These are phyloP conservation scores for Calvatia gigantea DNA, from an alignment of 768 basidiomycete species.

Conservation along the genomic window DNA sequence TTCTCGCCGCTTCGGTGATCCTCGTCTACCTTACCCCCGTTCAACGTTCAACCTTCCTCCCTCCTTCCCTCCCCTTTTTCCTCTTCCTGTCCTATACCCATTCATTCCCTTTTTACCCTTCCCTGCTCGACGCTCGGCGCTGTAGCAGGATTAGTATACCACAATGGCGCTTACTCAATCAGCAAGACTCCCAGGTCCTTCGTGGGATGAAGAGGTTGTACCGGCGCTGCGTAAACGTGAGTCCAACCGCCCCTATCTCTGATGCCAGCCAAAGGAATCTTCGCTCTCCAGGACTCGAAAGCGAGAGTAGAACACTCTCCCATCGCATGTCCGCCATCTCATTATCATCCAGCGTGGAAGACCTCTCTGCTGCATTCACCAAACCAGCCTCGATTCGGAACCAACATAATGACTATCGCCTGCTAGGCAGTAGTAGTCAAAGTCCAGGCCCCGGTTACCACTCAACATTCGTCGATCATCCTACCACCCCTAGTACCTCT, in stretches of 20 bases:
- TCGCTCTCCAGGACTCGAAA: constrained; percentile 60
- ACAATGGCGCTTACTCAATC: constrained; percentile 42
- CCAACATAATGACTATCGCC: constrained; percentile 15
- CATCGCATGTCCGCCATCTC: constrained; percentile 77
- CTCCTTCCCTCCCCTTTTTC: neutral
- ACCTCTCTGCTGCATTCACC: constrained; percentile 10
- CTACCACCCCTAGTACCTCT: constrained; percentile 18
- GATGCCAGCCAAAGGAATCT: constrained; percentile 12
- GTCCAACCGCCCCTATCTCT: constrained; percentile 20
- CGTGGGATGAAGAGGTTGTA: constrained; percentile 83
- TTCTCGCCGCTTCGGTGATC: neutral
- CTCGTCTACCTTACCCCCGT: no score
- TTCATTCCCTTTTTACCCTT: neutral
- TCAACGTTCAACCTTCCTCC: neutral
- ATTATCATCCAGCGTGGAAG: constrained; percentile 53
- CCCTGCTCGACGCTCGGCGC: neutral
- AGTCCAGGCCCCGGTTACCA: constrained; percentile 17
- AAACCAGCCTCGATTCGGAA: neutral
- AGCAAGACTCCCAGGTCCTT: constrained; percentile 40
- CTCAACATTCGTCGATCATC: constrained; percentile 15
- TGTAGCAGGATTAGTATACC: neutral
- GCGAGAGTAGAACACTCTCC: constrained; percentile 74
- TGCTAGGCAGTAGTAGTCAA: constrained; percentile 9
- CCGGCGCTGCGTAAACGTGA: constrained; percentile 77
- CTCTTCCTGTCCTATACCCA: neutral